Evolutionary conservation across 331 rosid genomes (phyloP).

Genomic region (Arachis monticola): DNA sequence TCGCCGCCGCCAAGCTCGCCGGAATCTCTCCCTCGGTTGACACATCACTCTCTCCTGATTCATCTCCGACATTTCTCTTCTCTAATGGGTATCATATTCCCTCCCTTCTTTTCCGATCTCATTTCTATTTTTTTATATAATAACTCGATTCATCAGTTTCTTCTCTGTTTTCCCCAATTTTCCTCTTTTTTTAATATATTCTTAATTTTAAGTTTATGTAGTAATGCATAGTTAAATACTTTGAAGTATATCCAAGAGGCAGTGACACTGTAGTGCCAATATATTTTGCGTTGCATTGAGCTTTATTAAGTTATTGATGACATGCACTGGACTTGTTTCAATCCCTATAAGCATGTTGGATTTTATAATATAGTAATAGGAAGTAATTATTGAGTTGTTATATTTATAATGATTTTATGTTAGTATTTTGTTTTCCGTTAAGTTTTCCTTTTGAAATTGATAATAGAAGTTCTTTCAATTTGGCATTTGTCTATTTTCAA

Average conservation of each 20-base stretch:
- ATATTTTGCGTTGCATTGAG: background rate
- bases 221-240: background rate
- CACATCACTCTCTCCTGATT: constrained; percentile 59
- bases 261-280: background rate
- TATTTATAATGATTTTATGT: background rate
- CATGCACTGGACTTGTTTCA: background rate
- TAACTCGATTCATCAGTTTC: background rate
- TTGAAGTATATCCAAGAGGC: background rate
- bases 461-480: constrained; percentile 1
- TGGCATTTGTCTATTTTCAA: background rate
- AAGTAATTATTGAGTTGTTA: background rate
- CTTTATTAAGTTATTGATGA: background rate
- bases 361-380: background rate
- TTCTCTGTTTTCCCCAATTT: background rate
- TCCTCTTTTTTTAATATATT: background rate
- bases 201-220: background rate
- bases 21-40: constrained; percentile 54
- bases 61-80: constrained; percentile 58
- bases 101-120: background rate
- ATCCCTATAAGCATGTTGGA: background rate
- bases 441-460: background rate
- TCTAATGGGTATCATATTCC: constrained; percentile 64
- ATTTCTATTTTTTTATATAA: background rate
- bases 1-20: constrained; percentile 74
- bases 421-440: background rate